These are phyloP conservation scores for Globisporangium mamillatum DNA, from an alignment of 352 stramenopile species.

Conservation along the genomic window DNA sequence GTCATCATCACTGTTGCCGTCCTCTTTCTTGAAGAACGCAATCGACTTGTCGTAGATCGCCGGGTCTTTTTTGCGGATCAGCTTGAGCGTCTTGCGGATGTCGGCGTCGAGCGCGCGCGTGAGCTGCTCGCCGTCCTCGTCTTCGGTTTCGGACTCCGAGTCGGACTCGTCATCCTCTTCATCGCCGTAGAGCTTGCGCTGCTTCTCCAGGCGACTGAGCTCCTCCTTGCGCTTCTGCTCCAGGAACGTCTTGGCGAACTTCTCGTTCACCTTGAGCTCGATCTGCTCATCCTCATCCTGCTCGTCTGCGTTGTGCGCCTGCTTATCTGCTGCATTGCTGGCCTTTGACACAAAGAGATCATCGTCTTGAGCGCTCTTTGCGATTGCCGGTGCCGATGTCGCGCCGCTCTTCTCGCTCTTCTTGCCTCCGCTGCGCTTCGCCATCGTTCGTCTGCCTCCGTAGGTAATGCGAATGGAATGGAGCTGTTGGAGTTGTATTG, in stretches of 20 bases:
- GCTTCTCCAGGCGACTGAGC: conserved; percentile 50
- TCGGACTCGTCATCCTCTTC: conserved; percentile 50
- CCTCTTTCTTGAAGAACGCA: conserved; percentile 83
- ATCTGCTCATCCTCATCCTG: conserved; percentile 21
- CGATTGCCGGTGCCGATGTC: background rate
- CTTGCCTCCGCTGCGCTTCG: conserved; percentile 17
- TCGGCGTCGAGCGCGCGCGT: conserved; percentile 69
- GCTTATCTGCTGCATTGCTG: conserved; percentile 10
- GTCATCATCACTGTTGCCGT: conserved; percentile 22
- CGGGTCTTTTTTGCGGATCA: conserved; percentile 90
- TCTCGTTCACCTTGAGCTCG: conserved; percentile 74
- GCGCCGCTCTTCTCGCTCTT: conserved; percentile 14
- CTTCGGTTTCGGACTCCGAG: conserved; percentile 78
- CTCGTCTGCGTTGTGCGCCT: conserved; percentile 11
- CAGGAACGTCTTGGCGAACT: conserved; percentile 71
- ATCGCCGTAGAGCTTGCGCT: conserved; percentile 28
- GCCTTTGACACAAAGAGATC: conserved; percentile 38
- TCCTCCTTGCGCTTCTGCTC: conserved; percentile 83
- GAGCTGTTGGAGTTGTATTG: background rate
- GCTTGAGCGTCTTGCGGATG: conserved; percentile 82
- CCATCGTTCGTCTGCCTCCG: conserved; percentile 1
- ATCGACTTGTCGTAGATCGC: conserved; percentile 91
- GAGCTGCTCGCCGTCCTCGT: conserved; percentile 82
- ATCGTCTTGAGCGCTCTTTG: conserved; percentile 16
- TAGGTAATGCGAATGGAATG: conserved; percentile 3